Percentiles rank a stretch among this genome's conserved stretches.
Conservation (phyloP, 495 filamentous ascomycete genomes). For the Penicillium bialowiezense region DNA sequence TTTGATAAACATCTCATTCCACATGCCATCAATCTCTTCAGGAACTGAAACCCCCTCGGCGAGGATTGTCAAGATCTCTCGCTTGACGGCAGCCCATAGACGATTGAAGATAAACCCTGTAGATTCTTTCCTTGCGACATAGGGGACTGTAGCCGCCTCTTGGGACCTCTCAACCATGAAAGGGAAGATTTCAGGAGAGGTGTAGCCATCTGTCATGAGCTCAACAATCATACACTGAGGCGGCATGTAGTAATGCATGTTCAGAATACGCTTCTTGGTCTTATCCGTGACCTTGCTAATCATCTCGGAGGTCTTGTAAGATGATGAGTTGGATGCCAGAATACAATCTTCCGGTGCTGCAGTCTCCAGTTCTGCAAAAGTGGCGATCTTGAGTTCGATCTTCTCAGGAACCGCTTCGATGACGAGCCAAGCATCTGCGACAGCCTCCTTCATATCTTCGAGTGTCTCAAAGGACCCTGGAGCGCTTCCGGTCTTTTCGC, state of each 20-base stretch:
- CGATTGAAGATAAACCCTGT: constrained; percentile 53
- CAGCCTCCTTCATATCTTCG: constrained; percentile 33
- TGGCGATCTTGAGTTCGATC: constrained; percentile 46
- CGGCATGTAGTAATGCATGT: constrained; percentile 51
- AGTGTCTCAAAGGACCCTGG: constrained; percentile 28
- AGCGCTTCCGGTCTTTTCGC: constrained; percentile 23
- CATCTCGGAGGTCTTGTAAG: constrained; percentile 46
- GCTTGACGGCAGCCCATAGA: constrained; percentile 52
- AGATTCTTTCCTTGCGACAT: constrained; percentile 41
- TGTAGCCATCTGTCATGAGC: constrained; percentile 51
- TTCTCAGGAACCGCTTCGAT: constrained; percentile 57
- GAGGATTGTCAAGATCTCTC: constrained; percentile 46
- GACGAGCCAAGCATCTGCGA: constrained; percentile 46
- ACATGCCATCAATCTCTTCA: constrained; percentile 43
- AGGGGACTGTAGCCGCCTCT: constrained; percentile 38
- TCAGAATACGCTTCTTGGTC: constrained; percentile 33
- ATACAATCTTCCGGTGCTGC: constrained; percentile 44
- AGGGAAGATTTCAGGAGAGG: constrained; percentile 36
- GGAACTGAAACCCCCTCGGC: constrained; percentile 44
- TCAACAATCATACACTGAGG: constrained; percentile 43
- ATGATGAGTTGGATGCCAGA: constrained; percentile 50
- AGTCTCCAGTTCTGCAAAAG: constrained; percentile 46
- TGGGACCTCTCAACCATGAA: constrained; percentile 39
- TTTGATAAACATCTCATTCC: constrained; percentile 39
- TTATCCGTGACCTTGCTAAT: constrained; percentile 36